Conservation (phyloP, 1,284 basidiomycete species). For the Hypsizygus ulmarius region DNA sequence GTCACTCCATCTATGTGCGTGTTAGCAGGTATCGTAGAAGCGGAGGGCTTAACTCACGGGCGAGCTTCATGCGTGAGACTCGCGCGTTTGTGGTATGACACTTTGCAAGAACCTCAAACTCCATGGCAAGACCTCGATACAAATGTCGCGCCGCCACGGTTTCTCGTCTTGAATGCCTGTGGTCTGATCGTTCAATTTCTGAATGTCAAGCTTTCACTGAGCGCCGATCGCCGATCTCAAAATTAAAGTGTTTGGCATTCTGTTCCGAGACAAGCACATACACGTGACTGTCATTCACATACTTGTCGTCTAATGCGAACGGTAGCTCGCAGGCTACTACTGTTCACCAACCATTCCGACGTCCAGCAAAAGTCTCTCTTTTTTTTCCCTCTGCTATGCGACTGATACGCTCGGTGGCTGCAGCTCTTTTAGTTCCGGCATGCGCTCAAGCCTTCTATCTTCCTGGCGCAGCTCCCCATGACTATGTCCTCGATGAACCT, state of each 20-base stretch:
- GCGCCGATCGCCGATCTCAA: too few species aligned
- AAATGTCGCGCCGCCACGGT: conserved; percentile 16
- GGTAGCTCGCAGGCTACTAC: not conserved
- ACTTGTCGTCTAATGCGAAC: too few species aligned
- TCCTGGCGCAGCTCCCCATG: conserved; percentile 72
- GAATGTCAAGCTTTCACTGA: too few species aligned
- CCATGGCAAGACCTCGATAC: conserved; percentile 44
- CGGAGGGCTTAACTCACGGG: conserved; percentile 44
- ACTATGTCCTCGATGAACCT: conserved; percentile 67
- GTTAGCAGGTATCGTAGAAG: conserved; percentile 7
- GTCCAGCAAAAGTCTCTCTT: conserved; percentile 3
- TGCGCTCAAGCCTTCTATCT: conserved; percentile 44
- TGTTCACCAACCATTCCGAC: not conserved
- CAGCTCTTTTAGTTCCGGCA: conserved; percentile 17
- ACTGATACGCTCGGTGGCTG: conserved; percentile 14
- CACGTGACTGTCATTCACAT: too few species aligned
- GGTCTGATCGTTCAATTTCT: not conserved
- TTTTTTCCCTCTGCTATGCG: conserved; percentile 19
- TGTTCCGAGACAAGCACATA: too few species aligned
- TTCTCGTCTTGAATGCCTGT: not conserved
- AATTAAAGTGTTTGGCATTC: too few species aligned
- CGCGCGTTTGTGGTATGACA: conserved; percentile 76
- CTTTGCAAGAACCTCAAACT: conserved; percentile 76
- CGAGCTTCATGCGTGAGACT: conserved; percentile 71
- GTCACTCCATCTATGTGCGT: conserved; percentile 64